phyloP scores from a whole-genome alignment of 75 land plant species.

The Ceratopteris richardii region DNA sequence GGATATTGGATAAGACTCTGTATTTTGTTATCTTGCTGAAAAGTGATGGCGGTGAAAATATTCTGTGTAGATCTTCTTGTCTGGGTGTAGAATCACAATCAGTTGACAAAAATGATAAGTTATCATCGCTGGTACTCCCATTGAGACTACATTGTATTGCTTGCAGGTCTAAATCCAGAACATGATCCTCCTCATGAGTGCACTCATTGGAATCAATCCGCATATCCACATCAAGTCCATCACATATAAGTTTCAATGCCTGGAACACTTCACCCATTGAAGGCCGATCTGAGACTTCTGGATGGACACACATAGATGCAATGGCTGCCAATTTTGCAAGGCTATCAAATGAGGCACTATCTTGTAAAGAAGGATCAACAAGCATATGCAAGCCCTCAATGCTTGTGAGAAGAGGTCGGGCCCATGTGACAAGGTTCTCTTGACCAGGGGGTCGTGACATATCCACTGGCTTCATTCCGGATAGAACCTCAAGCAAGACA shows the following conservation, averaged over 20 bases:
- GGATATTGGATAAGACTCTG: too few species aligned
- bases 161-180: too few species aligned
- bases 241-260: slow-evolving; percentile 73
- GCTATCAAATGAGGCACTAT: slow-evolving; percentile 33
- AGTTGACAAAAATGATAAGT: too few species aligned
- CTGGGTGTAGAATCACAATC: too few species aligned
- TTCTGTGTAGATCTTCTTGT: too few species aligned
- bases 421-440: slow-evolving; percentile 88
- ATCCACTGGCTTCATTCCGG: slow-evolving; percentile 90
- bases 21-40: too few species aligned
- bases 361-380: slow-evolving; percentile 49
- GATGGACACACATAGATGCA: slow-evolving; percentile 95
- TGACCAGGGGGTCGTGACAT: slow-evolving; percentile 78
- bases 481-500: slow-evolving; percentile 84
- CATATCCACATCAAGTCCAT: slow-evolving; percentile 41
- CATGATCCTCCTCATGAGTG: too few species aligned
- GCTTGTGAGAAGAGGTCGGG: slow-evolving; percentile 78
- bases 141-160: too few species aligned
- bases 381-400: slow-evolving; percentile 53
- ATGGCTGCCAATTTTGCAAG: slow-evolving; percentile 73
- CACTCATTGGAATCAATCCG: slow-evolving; percentile 16
- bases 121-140: too few species aligned
- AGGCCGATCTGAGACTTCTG: slow-evolving; percentile 78
- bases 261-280: slow-evolving; percentile 98
- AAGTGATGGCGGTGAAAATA: too few species aligned